Evolutionary conservation across 768 basidiomycete species (phyloP).

Genomic region (Tulasnella sp.): DNA sequence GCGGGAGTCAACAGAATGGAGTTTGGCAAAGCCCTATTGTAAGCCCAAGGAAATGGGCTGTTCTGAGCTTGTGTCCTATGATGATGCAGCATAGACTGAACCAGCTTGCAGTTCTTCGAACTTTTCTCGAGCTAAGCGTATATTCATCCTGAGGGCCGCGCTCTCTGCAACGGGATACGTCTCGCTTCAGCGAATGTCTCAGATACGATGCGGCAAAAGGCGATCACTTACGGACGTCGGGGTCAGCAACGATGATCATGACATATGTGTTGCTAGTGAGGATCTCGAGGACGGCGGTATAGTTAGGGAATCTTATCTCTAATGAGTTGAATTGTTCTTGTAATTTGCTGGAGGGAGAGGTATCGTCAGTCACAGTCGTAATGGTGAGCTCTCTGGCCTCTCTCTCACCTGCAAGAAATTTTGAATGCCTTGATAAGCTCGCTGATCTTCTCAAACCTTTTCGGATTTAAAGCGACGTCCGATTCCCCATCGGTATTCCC

Average conservation of each 20-base stretch:
- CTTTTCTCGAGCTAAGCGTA: constrained; percentile 80
- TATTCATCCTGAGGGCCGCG: constrained; percentile 84
- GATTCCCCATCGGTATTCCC: not conserved
- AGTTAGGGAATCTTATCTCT: constrained; percentile 83
- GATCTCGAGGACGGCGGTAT: constrained; percentile 88
- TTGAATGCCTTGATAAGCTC: constrained; percentile 97
- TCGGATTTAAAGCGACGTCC: constrained; percentile 49
- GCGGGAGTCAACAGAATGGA: not conserved
- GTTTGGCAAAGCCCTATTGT: not conserved
- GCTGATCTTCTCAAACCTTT: constrained; percentile 52
- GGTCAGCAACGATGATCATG: constrained; percentile 85
- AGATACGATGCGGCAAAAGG: not conserved
- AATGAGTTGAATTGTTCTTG: constrained; percentile 84
- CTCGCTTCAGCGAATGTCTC: not conserved
- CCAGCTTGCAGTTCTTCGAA: constrained; percentile 70
- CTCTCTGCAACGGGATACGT: constrained; percentile 61
- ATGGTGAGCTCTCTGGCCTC: constrained; percentile 40
- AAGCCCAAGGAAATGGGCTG: not conserved
- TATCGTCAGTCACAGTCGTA: constrained; percentile 26
- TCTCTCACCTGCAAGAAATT: constrained; percentile 75
- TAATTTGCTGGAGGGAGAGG: constrained; percentile 45
- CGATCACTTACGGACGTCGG: constrained; percentile 71
- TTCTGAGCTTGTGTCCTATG: not conserved
- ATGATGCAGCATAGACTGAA: constrained; percentile 23
- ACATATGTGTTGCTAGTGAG: constrained; percentile 94